Conservation (phyloP, 805 yeast genomes). For the Yamadazyma akitaensis region DNA sequence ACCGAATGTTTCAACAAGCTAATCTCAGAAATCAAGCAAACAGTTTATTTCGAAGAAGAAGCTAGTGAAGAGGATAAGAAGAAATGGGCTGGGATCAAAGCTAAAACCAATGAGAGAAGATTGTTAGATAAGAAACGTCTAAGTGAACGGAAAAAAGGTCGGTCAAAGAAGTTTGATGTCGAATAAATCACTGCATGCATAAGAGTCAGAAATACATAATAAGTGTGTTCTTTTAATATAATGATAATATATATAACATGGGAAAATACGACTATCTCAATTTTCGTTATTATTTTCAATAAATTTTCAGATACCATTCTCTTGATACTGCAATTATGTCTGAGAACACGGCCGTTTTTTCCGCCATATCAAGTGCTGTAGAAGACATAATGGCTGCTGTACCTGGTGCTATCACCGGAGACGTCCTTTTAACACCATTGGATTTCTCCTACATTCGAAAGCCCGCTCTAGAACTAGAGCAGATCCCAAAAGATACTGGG, state of each 20-base stretch:
- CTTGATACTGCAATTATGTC: not conserved
- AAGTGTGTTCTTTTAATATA: not conserved
- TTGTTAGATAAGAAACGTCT: conserved; percentile 32
- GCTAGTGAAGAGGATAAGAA: conserved; percentile 41
- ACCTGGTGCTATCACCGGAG: not conserved
- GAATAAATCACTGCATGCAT: not conserved
- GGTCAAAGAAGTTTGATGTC: conserved; percentile 34
- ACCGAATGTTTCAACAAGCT: conserved; percentile 61
- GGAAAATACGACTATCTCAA: not conserved
- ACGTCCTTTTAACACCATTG: not conserved
- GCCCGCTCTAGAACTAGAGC: not conserved
- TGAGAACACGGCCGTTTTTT: not conserved
- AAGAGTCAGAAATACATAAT: not conserved
- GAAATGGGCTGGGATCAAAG: conserved; percentile 48
- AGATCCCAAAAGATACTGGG: not conserved
- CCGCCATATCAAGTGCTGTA: not conserved
- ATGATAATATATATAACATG: too few relatives aligned
- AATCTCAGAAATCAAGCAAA: conserved; percentile 45
- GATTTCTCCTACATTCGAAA: not conserved
- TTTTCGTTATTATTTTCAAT: not conserved
- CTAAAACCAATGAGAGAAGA: conserved; percentile 30
- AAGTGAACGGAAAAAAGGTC: conserved; percentile 35
- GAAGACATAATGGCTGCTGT: not conserved
- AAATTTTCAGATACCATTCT: not conserved
- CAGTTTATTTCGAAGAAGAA: conserved; percentile 48